Percentiles rank a stretch among this genome's conserved stretches.
Evolutionary conservation across 2,329 filamentous ascomycete species (phyloP).

Genomic region (Trichoderma sp.): DNA sequence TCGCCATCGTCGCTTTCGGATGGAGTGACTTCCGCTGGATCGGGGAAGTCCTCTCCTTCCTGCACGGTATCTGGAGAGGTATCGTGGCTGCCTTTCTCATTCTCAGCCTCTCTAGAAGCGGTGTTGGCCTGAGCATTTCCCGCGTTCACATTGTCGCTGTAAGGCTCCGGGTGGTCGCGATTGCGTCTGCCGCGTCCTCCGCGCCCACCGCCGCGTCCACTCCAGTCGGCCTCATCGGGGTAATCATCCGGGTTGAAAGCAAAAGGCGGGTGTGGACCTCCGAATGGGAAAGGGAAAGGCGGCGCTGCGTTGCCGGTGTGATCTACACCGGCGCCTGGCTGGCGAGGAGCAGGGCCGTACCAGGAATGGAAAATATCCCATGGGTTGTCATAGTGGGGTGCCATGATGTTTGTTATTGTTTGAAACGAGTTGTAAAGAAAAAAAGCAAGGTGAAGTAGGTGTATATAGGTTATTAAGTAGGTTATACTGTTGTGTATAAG

Average conservation of each 20-base stretch:
- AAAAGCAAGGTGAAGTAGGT: neutral
- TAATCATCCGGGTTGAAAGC: conserved; percentile 15
- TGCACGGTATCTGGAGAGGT: conserved; percentile 41
- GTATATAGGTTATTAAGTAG: neutral
- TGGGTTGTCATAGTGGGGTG: conserved; percentile 26
- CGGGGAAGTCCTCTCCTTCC: conserved; percentile 37
- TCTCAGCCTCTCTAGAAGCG: conserved; percentile 30
- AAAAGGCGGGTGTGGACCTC: conserved; percentile 24
- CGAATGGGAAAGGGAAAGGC: conserved; percentile 42
- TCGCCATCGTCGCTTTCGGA: conserved; percentile 37
- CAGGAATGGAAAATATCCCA: conserved; percentile 45
- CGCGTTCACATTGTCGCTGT: conserved; percentile 1
- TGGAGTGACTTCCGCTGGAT: conserved; percentile 41
- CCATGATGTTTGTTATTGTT: neutral
- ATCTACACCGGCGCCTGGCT: conserved; percentile 45
- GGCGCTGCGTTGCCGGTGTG: conserved; percentile 35
- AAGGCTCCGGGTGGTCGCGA: neutral
- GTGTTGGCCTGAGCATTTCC: neutral
- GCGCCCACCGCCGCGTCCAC: conserved; percentile 28
- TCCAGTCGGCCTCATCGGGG: conserved; percentile 24
- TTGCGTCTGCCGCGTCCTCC: conserved; percentile 27
- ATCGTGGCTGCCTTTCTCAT: conserved; percentile 40
- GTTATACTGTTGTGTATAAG: neutral
- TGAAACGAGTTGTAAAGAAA: neutral
- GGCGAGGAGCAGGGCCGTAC: conserved; percentile 33